These are phyloP conservation scores for Linnemannia zychae DNA, from an alignment of 192 early-diverging fungal genomes.

Conservation along the genomic window DNA sequence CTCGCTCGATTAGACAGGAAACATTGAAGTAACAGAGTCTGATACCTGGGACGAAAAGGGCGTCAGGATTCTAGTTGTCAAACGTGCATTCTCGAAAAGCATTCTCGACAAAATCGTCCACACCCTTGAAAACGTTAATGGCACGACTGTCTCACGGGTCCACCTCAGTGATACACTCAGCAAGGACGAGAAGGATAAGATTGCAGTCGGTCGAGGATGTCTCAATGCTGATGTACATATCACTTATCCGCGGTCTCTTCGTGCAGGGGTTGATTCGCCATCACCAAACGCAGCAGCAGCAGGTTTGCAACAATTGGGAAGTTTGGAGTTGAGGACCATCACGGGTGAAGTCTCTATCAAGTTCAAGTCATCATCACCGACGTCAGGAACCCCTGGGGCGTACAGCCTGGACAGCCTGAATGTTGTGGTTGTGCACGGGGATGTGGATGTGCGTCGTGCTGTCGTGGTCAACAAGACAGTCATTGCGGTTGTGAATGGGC, in stretches of 20 bases:
- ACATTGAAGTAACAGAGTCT: conserved; percentile 14
- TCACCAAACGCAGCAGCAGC: too few relatives aligned
- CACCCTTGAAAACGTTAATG: neutral
- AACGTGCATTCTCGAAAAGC: neutral
- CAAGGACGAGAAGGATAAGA: conserved; percentile 10
- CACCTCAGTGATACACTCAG: conserved; percentile 1
- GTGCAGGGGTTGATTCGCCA: too few relatives aligned
- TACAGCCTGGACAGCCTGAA: neutral
- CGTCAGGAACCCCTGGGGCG: neutral
- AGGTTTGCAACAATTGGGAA: neutral
- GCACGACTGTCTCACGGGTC: neutral
- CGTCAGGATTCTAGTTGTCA: neutral
- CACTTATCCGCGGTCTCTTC: conserved; percentile 7
- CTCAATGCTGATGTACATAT: conserved; percentile 20
- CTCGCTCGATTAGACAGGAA: conserved; percentile 17
- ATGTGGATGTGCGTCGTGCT: neutral
- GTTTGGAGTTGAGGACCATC: neutral
- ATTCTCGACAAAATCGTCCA: neutral
- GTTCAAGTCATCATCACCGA: neutral
- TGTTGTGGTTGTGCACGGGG: neutral
- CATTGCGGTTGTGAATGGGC: conserved; percentile 9
- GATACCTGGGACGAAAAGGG: neutral
- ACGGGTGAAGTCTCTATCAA: neutral
- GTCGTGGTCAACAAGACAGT: neutral
- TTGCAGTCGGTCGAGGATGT: neutral